A percentile compares a stretch with the other conserved stretches of the same genome.
phyloP scores from a whole-genome alignment of 352 stramenopile genomes.

The Aphanomyces euteiches region DNA sequence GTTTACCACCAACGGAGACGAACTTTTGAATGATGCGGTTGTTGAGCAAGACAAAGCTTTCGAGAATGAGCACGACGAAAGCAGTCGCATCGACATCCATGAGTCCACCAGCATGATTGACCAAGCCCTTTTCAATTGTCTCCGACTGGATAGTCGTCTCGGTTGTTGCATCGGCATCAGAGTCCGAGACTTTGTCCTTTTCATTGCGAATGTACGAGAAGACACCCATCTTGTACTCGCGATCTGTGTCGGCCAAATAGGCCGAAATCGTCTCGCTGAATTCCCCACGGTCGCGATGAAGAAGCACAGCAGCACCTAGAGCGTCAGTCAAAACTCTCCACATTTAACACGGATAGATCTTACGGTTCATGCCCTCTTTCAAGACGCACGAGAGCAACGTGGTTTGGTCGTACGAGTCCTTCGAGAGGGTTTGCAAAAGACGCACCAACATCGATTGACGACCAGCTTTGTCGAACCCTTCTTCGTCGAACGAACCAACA shows the following conservation, averaged over 20 bases:
- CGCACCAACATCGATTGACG: constrained; percentile 81
- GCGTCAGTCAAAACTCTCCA: background rate
- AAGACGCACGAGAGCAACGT: constrained; percentile 68
- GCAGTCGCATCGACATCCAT: constrained; percentile 87
- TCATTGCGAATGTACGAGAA: constrained; percentile 80
- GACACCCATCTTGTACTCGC: constrained; percentile 77
- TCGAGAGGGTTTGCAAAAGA: constrained; percentile 77
- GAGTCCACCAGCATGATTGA: constrained; percentile 67
- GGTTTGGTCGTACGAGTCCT: constrained; percentile 74
- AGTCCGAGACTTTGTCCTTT: constrained; percentile 48
- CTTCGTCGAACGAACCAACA: constrained; percentile 48
- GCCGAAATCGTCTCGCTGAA: constrained; percentile 72
- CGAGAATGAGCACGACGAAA: constrained; percentile 83
- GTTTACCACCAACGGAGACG: constrained; percentile 72
- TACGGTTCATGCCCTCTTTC: constrained; percentile 71
- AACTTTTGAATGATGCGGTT: constrained; percentile 84
- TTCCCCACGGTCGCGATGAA: constrained; percentile 78
- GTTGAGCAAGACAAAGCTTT: constrained; percentile 82
- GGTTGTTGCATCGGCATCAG: constrained; percentile 38
- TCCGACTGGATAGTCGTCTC: constrained; percentile 36
- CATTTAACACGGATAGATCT: background rate
- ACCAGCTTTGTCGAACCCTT: constrained; percentile 78
- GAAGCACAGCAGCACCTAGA: constrained; percentile 54
- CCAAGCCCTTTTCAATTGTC: constrained; percentile 71
- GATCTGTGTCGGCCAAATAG: constrained; percentile 73